Base-by-base conservation (phyloP, 2,329 filamentous ascomycete genomes). In the Spiromastix sp. region DNA sequence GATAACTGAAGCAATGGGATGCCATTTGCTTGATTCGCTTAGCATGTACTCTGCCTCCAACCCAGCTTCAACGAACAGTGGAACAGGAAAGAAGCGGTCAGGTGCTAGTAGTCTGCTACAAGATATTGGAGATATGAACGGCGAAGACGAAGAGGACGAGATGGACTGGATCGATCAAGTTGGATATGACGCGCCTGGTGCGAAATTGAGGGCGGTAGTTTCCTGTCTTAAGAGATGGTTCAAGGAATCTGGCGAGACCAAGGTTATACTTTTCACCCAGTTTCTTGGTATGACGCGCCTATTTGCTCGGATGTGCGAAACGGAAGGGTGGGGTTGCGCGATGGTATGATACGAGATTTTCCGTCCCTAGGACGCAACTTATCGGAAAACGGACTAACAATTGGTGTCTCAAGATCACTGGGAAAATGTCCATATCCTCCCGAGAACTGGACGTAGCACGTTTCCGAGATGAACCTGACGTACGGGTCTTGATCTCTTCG, bases 201-300 rank as follows among this genome's bases (percentile, higher is more conserved):
- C 63, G 0, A 68, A 67, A 42, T 48, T 62, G 1, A 51, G 46
- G 4, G 56, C 54, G 8, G 46, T 62, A 4, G 54, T 53, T 27
- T 42, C 50, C 1, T 44, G 54, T 4, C 37, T 68, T 4, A 36
- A 61, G 3, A 51, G 59, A 8, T 67, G 63, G 50, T 49, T 67
- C 9, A 30, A 54, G 1, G 58, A 69, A 9, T 63, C 68, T 3
- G 57, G 60, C 0, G 34, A 57, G 0, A 63, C 64, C 26, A 79
- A 80, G 51, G 66, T 77, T 30, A 72, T 72, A 38, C 54, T 79
- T 30, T 80, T 77, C 43, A 72, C 68, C 0, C 72, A 79, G 43
- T 80, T 74, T 40, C 51, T 71, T 2, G 55, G 63, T 2, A 68
- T 77, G 45, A 61, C 74, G 4, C 48, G 58, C 0, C 68, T 79